phyloP scores from a whole-genome alignment of 2,329 filamentous ascomycete genomes.

The Hymenoscyphus fructigenus region DNA sequence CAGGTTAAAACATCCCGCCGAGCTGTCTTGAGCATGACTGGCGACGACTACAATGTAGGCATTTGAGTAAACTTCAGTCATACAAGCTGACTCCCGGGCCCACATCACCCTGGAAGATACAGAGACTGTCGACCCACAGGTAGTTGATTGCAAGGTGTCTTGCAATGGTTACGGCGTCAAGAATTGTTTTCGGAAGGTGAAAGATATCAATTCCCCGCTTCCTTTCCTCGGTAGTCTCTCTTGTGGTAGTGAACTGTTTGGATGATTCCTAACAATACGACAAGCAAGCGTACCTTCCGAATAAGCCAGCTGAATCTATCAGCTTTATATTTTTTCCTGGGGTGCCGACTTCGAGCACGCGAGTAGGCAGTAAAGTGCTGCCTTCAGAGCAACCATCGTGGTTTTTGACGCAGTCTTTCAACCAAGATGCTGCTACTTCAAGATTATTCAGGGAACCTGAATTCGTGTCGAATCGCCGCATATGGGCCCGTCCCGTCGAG shows the following conservation, averaged over 20 bases:
- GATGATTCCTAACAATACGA: neutral
- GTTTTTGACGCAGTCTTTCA: neutral
- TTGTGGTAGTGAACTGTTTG: neutral
- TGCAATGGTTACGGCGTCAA: neutral
- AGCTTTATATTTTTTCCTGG: neutral
- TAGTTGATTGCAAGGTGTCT: constrained; percentile 4
- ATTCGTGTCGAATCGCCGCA: neutral
- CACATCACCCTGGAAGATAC: constrained; percentile 24
- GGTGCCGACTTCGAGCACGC: neutral
- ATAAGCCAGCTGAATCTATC: neutral
- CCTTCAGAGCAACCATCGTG: neutral
- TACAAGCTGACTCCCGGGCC: constrained; percentile 36
- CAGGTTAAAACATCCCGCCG: neutral
- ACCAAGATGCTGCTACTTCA: neutral
- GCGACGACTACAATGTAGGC: neutral
- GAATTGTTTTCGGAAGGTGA: neutral
- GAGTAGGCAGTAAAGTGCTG: neutral
- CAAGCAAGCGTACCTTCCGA: neutral
- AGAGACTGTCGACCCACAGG: constrained; percentile 23
- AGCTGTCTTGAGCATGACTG: neutral
- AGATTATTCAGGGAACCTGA: neutral
- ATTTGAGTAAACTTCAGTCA: neutral
- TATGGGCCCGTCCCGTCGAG: neutral
- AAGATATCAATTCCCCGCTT: neutral
- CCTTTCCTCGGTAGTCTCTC: neutral